Conservation (phyloP, 805 yeast species). For the Saturnispora gosingensis region DNA sequence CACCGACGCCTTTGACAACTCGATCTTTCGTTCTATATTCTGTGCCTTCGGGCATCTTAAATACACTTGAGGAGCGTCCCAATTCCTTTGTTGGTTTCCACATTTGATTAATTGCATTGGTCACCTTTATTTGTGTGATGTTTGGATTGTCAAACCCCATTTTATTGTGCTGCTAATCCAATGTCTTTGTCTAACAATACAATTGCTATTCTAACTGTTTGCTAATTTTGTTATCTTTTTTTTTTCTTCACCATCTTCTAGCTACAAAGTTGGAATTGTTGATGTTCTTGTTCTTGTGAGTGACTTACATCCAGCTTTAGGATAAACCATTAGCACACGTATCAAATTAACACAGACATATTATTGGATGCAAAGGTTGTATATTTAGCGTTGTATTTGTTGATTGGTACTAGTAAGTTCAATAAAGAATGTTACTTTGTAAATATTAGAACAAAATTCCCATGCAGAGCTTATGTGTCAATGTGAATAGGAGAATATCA, state of each 20-base stretch:
- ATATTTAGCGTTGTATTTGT: too few species aligned
- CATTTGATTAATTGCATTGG: slow-evolving; percentile 3
- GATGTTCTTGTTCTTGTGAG: too few species aligned
- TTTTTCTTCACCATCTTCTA: neutral
- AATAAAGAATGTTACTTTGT: too few species aligned
- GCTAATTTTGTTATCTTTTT: neutral
- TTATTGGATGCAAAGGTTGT: too few species aligned
- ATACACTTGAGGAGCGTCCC: neutral
- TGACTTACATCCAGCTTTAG: too few species aligned
- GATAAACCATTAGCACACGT: too few species aligned
- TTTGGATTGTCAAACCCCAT: neutral
- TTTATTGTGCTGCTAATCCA: neutral
- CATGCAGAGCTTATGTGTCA: too few species aligned
- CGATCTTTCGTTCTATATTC: slow-evolving; percentile 45
- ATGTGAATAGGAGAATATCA: too few species aligned
- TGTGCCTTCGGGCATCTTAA: slow-evolving; percentile 34
- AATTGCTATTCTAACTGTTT: neutral
- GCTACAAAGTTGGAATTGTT: neutral
- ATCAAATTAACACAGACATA: too few species aligned
- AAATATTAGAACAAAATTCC: too few species aligned
- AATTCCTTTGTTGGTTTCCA: neutral
- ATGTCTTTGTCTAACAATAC: neutral
- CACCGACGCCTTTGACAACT: slow-evolving; percentile 50
- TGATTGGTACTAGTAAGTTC: too few species aligned
- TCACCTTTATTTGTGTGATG: neutral